Evolutionary conservation across 495 filamentous ascomycete genomes (phyloP).

Genomic region (Venustampulla echinocandica): DNA sequence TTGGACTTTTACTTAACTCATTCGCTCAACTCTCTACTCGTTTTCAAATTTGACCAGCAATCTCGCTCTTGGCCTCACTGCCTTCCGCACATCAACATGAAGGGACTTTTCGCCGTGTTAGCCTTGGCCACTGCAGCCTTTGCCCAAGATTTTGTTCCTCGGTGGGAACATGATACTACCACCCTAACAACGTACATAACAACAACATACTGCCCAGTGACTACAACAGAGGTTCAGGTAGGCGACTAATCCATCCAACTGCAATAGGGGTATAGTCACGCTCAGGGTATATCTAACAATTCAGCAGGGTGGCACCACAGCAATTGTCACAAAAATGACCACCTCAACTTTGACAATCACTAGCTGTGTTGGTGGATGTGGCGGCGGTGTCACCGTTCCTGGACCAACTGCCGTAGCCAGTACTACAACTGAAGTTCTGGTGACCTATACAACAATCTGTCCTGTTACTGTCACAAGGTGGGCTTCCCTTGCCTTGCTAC

Average conservation of each 20-base stretch:
- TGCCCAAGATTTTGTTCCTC: constrained; percentile 10
- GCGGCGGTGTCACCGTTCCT: constrained; percentile 7
- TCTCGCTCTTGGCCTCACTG: background rate
- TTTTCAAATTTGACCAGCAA: too few relatives aligned
- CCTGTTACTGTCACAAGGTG: constrained; percentile 7
- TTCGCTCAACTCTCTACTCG: too few relatives aligned
- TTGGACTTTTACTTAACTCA: constrained; percentile 26
- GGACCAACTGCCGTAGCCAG: constrained; percentile 7
- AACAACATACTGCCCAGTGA: constrained; percentile 18
- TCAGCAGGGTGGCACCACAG: constrained; percentile 10
- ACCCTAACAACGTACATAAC: background rate
- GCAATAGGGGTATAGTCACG: background rate
- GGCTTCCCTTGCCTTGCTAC: background rate
- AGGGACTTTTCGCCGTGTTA: constrained; percentile 20
- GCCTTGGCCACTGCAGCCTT: constrained; percentile 20
- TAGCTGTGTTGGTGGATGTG: constrained; percentile 6
- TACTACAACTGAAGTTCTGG: constrained; percentile 11
- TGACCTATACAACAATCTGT: constrained; percentile 2
- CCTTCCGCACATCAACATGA: constrained; percentile 17
- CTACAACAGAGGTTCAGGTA: constrained; percentile 10
- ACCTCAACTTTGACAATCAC: constrained; percentile 21
- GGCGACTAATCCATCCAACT: too few relatives aligned
- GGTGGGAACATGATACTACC: background rate
- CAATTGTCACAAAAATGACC: constrained; percentile 10
- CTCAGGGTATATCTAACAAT: background rate